Percentiles rank a stretch among this genome's conserved stretches.
These are phyloP conservation scores for Nigrograna mackinnonii DNA, from an alignment of 2,329 filamentous ascomycete species.

Conservation along the genomic window DNA sequence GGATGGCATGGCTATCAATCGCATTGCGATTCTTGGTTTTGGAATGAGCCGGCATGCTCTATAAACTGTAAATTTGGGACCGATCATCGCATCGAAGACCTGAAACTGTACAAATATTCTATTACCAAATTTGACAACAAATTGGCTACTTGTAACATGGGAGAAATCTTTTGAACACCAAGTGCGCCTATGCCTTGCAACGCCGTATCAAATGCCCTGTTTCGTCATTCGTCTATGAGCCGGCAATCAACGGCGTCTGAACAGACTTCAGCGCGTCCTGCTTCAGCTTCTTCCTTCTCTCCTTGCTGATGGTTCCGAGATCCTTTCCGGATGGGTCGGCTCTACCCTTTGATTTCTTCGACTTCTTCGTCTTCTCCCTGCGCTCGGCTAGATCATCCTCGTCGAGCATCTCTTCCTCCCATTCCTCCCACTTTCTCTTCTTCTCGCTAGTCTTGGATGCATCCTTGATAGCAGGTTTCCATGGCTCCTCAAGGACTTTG, in stretches of 20 bases:
- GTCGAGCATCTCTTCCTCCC: conserved; percentile 41
- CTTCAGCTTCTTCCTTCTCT: conserved; percentile 55
- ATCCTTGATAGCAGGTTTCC: conserved; percentile 29
- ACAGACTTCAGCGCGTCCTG: conserved; percentile 49
- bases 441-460: conserved; percentile 29
- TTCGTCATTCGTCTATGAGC: too few species aligned
- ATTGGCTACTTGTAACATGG: too few species aligned
- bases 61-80: too few species aligned
- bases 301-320: conserved; percentile 42
- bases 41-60: too few species aligned
- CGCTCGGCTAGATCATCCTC: conserved; percentile 33
- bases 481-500: conserved; percentile 66
- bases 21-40: too few species aligned
- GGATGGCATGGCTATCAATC: too few species aligned
- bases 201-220: conserved; percentile 1
- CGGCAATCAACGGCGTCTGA: conserved; percentile 38
- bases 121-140: too few species aligned
- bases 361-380: conserved; percentile 28
- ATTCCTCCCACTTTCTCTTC: conserved; percentile 43
- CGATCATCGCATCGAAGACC: too few species aligned
- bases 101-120: too few species aligned
- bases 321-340: conserved; percentile 35
- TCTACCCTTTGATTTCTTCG: conserved; percentile 35
- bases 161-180: neutral
- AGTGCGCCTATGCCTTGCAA: too few species aligned